Percentiles rank a stretch among this genome's conserved stretches.
Evolutionary conservation across 805 yeast species (phyloP).

Genomic region (Myxozyma sirexii): DNA sequence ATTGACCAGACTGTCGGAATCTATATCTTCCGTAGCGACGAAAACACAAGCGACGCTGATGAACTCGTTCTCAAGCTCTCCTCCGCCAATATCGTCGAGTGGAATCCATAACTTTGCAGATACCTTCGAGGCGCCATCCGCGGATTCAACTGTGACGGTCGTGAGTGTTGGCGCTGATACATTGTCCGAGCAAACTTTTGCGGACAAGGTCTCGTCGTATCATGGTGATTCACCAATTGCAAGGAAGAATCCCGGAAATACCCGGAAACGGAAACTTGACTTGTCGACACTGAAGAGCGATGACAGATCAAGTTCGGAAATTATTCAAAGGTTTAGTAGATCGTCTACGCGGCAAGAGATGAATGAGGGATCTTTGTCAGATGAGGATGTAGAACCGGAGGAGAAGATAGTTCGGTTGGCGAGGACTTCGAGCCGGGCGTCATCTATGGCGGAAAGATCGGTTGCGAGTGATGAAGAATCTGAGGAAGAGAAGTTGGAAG

Average conservation of each 20-base stretch:
- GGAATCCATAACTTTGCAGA: not conserved
- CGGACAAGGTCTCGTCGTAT: too few relatives aligned
- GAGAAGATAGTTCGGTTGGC: too few relatives aligned
- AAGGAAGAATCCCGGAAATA: too few relatives aligned
- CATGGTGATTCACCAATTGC: too few relatives aligned
- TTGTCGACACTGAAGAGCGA: not conserved
- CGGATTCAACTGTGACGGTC: not conserved
- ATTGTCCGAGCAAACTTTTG: too few relatives aligned
- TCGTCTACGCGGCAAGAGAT: not conserved
- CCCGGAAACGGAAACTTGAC: not conserved
- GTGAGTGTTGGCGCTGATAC: too few relatives aligned
- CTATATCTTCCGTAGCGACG: not conserved
- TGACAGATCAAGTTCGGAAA: too few relatives aligned
- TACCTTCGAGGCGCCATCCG: not conserved
- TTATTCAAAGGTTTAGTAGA: too few relatives aligned
- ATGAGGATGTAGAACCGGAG: not conserved
- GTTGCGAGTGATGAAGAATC: not conserved
- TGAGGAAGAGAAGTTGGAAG: not conserved
- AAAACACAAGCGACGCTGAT: constrained; percentile 40
- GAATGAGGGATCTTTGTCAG: too few relatives aligned
- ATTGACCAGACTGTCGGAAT: constrained; percentile 26
- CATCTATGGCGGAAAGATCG: not conserved
- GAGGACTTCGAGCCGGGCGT: too few relatives aligned
- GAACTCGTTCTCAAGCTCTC: constrained; percentile 19
- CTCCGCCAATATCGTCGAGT: constrained; percentile 37